phyloP scores from a whole-genome alignment of 192 early-diverging fungal genomes.

The Kickxella alabastrina region DNA sequence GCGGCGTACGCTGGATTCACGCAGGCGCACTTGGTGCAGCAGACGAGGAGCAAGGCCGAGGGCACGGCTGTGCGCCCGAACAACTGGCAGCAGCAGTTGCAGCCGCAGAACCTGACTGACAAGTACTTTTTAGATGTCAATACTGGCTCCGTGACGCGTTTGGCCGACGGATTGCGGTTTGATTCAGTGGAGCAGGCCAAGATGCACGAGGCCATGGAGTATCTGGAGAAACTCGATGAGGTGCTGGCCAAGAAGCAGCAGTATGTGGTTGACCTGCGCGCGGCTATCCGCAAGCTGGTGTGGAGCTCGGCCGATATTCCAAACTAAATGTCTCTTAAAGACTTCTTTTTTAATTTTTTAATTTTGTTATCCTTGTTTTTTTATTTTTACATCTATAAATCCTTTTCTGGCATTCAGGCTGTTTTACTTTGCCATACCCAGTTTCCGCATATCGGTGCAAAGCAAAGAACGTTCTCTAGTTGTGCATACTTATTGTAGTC shows the following conservation, averaged over 20 bases:
- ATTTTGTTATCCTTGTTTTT: neutral
- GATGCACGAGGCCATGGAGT: constrained; percentile 62
- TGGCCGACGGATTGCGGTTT: constrained; percentile 35
- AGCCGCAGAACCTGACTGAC: constrained; percentile 30
- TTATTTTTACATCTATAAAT: no score
- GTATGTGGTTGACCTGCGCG: constrained; percentile 48
- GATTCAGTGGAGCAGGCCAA: constrained; percentile 55
- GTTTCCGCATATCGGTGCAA: neutral
- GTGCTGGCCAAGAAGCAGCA: constrained; percentile 57
- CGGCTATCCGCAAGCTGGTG: constrained; percentile 34
- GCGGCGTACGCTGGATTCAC: constrained; percentile 39
- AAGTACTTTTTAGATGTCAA: constrained; percentile 39
- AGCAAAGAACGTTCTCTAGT: neutral
- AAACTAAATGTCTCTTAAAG: neutral
- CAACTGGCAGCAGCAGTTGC: constrained; percentile 42
- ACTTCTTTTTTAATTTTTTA: neutral
- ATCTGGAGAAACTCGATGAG: constrained; percentile 56
- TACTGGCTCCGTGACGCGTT: constrained; percentile 30
- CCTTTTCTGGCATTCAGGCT: no score
- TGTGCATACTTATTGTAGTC: no score
- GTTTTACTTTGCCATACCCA: no score
- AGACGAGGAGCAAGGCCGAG: constrained; percentile 16
- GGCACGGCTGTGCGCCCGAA: constrained; percentile 9
- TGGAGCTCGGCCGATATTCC: constrained; percentile 6
- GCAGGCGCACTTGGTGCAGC: constrained; percentile 32